A percentile compares a stretch with the other conserved stretches of the same genome.
Conservation (phyloP, 176 grass and related monocot genomes). For the Pontederia crassipes region DNA sequence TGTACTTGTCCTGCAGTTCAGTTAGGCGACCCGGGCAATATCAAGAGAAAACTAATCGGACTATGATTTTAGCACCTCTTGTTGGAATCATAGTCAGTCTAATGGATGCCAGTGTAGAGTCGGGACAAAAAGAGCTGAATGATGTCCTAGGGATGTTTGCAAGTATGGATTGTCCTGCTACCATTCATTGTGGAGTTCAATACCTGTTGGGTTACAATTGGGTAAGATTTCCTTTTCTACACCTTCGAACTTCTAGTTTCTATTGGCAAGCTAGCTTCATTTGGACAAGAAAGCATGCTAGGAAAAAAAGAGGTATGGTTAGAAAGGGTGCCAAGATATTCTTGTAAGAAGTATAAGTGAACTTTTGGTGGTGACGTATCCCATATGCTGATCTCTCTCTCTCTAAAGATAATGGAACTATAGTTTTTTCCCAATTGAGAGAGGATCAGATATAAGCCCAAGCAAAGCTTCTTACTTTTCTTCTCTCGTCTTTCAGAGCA, state of each 20-base stretch:
- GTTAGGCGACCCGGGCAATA: constrained; percentile 48
- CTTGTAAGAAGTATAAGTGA: too few relatives aligned
- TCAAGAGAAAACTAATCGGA: constrained; percentile 69
- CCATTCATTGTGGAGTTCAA: constrained; percentile 63
- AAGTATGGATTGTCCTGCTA: constrained; percentile 74
- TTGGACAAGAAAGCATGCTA: neutral
- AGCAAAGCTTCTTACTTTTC: neutral
- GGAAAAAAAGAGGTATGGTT: too few relatives aligned
- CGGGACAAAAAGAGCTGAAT: constrained; percentile 39
- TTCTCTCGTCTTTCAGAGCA: constrained; percentile 24
- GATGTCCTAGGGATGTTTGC: constrained; percentile 63
- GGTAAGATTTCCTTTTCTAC: constrained; percentile 36
- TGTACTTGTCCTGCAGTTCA: constrained; percentile 28
- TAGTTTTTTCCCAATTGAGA: too few relatives aligned
- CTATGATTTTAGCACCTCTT: constrained; percentile 81
- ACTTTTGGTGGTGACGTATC: too few relatives aligned
- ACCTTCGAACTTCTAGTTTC: constrained; percentile 10
- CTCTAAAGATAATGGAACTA: too few relatives aligned
- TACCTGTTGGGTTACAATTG: constrained; percentile 80
- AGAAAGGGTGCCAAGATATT: too few relatives aligned
- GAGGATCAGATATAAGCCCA: too few relatives aligned
- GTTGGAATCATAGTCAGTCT: constrained; percentile 75
- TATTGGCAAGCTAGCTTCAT: neutral
- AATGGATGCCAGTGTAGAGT: constrained; percentile 43
- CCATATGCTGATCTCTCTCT: too few relatives aligned